These are phyloP conservation scores for Irpex rosettiformis DNA, from an alignment of 1,284 basidiomycete species.

Conservation along the genomic window DNA sequence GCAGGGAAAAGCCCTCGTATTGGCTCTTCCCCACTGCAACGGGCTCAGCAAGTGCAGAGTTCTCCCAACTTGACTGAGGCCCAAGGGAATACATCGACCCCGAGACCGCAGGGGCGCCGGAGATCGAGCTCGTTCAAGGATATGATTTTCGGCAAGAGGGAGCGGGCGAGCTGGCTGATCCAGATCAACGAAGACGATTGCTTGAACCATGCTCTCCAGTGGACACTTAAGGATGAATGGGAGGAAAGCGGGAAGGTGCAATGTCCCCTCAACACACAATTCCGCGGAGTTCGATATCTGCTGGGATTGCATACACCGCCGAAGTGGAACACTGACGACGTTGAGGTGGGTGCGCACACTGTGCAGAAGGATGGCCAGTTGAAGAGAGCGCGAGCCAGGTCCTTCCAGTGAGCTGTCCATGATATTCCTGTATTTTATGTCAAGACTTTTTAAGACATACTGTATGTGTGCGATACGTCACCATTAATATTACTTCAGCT, in stretches of 20 bases:
- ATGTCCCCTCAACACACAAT: conserved; percentile 12
- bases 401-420: background rate
- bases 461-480: no score
- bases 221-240: conserved; percentile 11
- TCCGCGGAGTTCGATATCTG: conserved; percentile 11
- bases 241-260: conserved; percentile 5
- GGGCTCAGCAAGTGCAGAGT: background rate
- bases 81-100: background rate
- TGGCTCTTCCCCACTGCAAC: background rate
- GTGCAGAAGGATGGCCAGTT: background rate
- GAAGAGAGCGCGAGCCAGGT: background rate
- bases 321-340: conserved; percentile 10
- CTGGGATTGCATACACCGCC: conserved; percentile 10
- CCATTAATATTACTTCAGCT: no score
- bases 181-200: conserved; percentile 1
- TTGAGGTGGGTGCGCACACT: no score
- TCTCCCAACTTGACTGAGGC: background rate
- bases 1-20: background rate
- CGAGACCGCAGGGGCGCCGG: background rate
- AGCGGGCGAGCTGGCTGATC: conserved; percentile 4
- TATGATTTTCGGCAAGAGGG: conserved; percentile 1
- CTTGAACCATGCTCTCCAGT: background rate
- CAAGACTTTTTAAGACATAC: no score
- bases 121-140: conserved; percentile 13
- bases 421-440: background rate